A percentile compares a stretch with the other conserved stretches of the same genome.
phyloP scores from a whole-genome alignment of 257 asterid genomes.

The Solanum phureja region DNA sequence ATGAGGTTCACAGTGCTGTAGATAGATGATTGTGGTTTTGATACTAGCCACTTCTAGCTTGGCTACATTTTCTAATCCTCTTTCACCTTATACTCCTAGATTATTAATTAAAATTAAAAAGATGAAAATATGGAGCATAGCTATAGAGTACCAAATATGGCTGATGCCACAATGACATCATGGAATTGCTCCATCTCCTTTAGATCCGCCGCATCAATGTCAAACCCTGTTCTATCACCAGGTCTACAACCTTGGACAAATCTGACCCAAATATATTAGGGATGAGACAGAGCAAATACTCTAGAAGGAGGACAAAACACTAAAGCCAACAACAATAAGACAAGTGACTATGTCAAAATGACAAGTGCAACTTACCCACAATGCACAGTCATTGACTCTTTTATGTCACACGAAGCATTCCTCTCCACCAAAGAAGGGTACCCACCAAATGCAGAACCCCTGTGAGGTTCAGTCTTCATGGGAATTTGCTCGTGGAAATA shows the following conservation, averaged over 20 bases:
- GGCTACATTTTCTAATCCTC: not conserved
- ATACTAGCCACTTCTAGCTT: not conserved
- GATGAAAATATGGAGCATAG: conserved; percentile 9
- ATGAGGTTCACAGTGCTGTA: not conserved
- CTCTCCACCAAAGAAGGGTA: conserved; percentile 79
- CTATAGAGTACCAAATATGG: conserved; percentile 76
- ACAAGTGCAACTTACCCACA: conserved; percentile 67
- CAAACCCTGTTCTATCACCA: conserved; percentile 76
- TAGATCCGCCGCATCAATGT: conserved; percentile 72
- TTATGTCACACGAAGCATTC: conserved; percentile 54
- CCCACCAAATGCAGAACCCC: conserved; percentile 97
- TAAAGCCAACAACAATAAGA: not conserved
- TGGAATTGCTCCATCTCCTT: conserved; percentile 57
- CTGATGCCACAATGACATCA: conserved; percentile 93
- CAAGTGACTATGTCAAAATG: not conserved
- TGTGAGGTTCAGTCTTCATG: conserved; percentile 41
- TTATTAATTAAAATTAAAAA: not conserved
- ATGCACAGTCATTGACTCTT: conserved; percentile 82
- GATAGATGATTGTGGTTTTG: not conserved
- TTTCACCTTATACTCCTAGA: not conserved
- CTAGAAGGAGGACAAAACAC: not conserved
- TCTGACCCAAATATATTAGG: conserved; percentile 26
- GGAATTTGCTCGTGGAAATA: conserved; percentile 58
- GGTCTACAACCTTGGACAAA: conserved; percentile 87
- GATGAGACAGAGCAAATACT: not conserved